phyloP scores from a whole-genome alignment of 2,329 filamentous ascomycete species.

The Cladosporium sp. region DNA sequence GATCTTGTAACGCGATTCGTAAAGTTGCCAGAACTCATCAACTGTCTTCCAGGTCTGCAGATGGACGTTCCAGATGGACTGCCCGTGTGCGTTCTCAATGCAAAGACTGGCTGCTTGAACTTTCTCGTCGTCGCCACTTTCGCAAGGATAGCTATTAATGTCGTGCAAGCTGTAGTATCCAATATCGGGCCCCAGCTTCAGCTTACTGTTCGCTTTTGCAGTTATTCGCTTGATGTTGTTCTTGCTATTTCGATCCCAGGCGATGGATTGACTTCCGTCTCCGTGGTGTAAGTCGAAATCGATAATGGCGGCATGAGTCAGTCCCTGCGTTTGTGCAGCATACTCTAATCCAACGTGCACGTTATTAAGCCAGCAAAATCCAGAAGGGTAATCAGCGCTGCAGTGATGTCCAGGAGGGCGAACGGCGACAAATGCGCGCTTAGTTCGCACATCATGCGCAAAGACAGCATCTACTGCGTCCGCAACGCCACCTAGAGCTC shows the following conservation, averaged over 20 bases:
- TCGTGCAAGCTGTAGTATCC: constrained; percentile 97
- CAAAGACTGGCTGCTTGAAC: constrained; percentile 90
- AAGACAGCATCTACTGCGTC: constrained; percentile 89
- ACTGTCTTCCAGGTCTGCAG: constrained; percentile 78
- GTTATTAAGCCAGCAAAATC: constrained; percentile 98
- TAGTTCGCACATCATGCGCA: constrained; percentile 34
- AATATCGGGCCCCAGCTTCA: constrained; percentile 45
- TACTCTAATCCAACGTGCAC: constrained; percentile 96
- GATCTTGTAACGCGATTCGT: constrained; percentile 69
- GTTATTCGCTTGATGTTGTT: constrained; percentile 37
- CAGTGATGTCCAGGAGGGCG: constrained; percentile 94
- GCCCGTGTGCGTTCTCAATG: constrained; percentile 87
- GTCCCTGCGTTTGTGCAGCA: constrained; percentile 70
- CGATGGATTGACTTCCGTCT: constrained; percentile 90
- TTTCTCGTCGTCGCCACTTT: constrained; percentile 87
- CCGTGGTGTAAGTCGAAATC: constrained; percentile 91
- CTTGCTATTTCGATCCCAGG: constrained; percentile 82
- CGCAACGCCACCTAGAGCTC: constrained; percentile 84
- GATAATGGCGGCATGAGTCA: constrained; percentile 90
- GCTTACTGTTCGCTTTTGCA: constrained; percentile 25
- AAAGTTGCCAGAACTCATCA: constrained; percentile 82
- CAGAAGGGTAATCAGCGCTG: constrained; percentile 79
- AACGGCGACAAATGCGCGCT: constrained; percentile 79
- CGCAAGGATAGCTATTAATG: constrained; percentile 97
- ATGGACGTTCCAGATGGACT: constrained; percentile 95